Conservation (phyloP, 2,329 filamentous ascomycete species). For the Neocatenulostroma microsporum region DNA sequence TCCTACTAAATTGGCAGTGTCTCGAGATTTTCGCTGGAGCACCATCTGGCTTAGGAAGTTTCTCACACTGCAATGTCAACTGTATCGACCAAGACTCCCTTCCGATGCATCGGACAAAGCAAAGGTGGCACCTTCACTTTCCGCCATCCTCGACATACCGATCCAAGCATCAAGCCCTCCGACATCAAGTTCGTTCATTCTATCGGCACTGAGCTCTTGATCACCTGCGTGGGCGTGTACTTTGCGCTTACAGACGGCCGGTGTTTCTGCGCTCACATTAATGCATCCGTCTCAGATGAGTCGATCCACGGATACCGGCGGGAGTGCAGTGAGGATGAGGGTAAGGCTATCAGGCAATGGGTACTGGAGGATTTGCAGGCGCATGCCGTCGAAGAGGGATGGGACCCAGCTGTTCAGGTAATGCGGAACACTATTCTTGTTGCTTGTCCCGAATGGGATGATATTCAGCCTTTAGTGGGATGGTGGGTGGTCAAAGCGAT, state of each 20-base stretch:
- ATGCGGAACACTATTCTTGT: background rate
- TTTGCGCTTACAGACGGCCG: conserved; percentile 3
- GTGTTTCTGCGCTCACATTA: conserved; percentile 7
- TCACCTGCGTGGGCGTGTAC: conserved; percentile 9
- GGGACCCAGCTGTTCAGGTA: background rate
- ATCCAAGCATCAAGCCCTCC: too few species aligned
- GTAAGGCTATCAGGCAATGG: background rate
- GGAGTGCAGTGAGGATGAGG: background rate
- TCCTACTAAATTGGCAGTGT: too few species aligned
- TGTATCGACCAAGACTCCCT: too few species aligned
- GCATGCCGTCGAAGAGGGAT: background rate
- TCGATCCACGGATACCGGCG: background rate
- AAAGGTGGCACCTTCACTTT: too few species aligned
- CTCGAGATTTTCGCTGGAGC: too few species aligned
- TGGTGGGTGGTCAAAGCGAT: too few species aligned
- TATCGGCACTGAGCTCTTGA: conserved; percentile 3
- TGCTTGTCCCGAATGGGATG: background rate
- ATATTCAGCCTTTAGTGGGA: too few species aligned
- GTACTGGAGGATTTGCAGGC: background rate
- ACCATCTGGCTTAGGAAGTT: too few species aligned
- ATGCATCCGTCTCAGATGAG: background rate
- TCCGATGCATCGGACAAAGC: too few species aligned
- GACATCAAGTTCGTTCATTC: background rate
- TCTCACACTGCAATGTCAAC: too few species aligned
- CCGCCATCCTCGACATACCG: too few species aligned